These are phyloP conservation scores for Hypoxylon sp. DNA, from an alignment of 2,329 filamentous ascomycete species.

Conservation along the genomic window DNA sequence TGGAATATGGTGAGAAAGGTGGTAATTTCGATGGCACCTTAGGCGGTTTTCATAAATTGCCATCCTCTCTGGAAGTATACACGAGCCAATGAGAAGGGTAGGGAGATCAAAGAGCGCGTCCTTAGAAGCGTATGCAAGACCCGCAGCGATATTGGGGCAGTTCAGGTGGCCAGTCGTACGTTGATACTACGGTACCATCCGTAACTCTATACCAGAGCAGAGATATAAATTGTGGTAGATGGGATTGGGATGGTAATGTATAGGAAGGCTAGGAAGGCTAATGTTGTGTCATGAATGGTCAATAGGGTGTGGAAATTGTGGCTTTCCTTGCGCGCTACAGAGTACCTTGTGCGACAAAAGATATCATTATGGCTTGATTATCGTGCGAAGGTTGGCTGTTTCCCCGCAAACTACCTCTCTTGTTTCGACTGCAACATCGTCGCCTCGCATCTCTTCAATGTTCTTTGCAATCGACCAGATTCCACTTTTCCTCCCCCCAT, in stretches of 20 bases:
- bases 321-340: constrained; percentile 20
- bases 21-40: constrained; percentile 51
- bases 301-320: constrained; percentile 20
- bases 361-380: constrained; percentile 43
- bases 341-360: constrained; percentile 28
- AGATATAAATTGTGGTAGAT: not conserved
- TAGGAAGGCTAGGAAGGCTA: not conserved
- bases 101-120: constrained; percentile 26
- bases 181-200: constrained; percentile 25
- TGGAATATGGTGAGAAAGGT: constrained; percentile 43
- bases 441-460: constrained; percentile 12
- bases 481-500: constrained; percentile 5
- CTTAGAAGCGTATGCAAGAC: constrained; percentile 43
- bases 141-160: constrained; percentile 33
- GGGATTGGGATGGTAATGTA: constrained; percentile 14
- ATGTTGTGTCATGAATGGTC: constrained; percentile 20
- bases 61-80: constrained; percentile 43
- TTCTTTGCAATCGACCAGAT: constrained; percentile 10
- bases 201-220: not conserved
- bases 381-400: constrained; percentile 39
- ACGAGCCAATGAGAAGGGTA: constrained; percentile 43
- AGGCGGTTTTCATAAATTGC: constrained; percentile 50
- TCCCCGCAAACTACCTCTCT: constrained; percentile 40
- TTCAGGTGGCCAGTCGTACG: constrained; percentile 36
- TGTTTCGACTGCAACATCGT: constrained; percentile 26